phyloP scores from a whole-genome alignment of 2,329 filamentous ascomycete species.

The Fusarium chaquense region DNA sequence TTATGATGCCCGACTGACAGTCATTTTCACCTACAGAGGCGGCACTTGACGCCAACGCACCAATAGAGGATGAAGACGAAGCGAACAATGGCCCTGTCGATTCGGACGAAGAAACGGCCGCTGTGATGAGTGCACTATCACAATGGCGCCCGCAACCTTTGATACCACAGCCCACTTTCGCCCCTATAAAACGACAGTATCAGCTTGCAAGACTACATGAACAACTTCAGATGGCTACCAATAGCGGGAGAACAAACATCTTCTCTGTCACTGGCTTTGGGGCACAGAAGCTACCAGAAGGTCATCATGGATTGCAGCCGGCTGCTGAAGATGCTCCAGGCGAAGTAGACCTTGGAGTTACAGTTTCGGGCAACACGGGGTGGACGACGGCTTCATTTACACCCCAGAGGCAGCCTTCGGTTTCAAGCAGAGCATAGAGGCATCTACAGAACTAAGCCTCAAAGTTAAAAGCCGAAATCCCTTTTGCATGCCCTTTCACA shows the following conservation, averaged over 20 bases:
- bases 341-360: slow-evolving; percentile 64
- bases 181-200: slow-evolving; percentile 72
- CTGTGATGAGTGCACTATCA: slow-evolving; percentile 84
- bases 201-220: slow-evolving; percentile 72
- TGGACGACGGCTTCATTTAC: slow-evolving; percentile 61
- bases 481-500: background rate
- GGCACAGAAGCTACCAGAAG: slow-evolving; percentile 65
- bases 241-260: slow-evolving; percentile 73
- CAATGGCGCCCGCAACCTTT: slow-evolving; percentile 84
- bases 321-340: slow-evolving; percentile 68
- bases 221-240: slow-evolving; percentile 74
- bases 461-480: background rate
- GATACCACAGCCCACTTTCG: slow-evolving; percentile 72
- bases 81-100: slow-evolving; percentile 85
- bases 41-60: slow-evolving; percentile 93
- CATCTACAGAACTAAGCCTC: background rate
- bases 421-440: slow-evolving; percentile 60
- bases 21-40: slow-evolving; percentile 67
- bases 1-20: slow-evolving; percentile 15
- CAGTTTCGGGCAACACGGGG: slow-evolving; percentile 53
- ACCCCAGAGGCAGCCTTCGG: slow-evolving; percentile 60
- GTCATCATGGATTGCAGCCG: slow-evolving; percentile 58
- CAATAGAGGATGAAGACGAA: slow-evolving; percentile 86
- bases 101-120: slow-evolving; percentile 92
- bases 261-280: slow-evolving; percentile 71